Conservation (phyloP, 176 grass and related monocot species). For the Oryza punctata region DNA sequence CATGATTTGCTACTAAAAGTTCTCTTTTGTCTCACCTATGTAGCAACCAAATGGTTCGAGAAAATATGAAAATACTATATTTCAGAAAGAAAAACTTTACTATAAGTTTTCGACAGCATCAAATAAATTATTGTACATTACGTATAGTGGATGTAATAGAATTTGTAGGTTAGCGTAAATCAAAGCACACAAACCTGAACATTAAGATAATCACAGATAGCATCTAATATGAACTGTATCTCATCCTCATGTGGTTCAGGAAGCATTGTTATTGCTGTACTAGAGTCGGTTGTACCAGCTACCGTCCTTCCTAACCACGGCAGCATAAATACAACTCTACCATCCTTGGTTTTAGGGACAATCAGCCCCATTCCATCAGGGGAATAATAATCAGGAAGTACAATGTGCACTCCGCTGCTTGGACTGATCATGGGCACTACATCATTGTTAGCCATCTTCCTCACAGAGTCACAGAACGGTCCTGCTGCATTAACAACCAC, state of each 20-base stretch:
- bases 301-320: conserved; percentile 94
- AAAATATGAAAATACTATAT: background rate
- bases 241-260: conserved; percentile 99
- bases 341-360: conserved; percentile 99
- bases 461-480: conserved; percentile 87
- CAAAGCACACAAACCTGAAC: conserved; percentile 68
- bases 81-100: background rate
- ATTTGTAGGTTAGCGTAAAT: background rate
- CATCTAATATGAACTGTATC: conserved; percentile 97
- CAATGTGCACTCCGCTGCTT: conserved; percentile 90
- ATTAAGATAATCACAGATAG: conserved; percentile 91
- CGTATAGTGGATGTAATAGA: background rate
- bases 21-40: background rate
- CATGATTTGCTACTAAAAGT: background rate
- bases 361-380: conserved; percentile 92
- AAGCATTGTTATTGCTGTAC: conserved; percentile 78
- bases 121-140: background rate
- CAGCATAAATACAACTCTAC: conserved; percentile 92
- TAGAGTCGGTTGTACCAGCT: conserved; percentile 87
- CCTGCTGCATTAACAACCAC: conserved; percentile 84
- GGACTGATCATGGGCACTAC: conserved; percentile 75
- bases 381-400: conserved; percentile 97
- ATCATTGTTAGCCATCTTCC: conserved; percentile 82
- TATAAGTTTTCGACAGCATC: background rate
- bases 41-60: background rate